Evolutionary conservation across 352 stramenopile species (phyloP), one percentile per base, ranked within the genome.

Genomic region (Phytopythium chamaehyphon): DNA sequence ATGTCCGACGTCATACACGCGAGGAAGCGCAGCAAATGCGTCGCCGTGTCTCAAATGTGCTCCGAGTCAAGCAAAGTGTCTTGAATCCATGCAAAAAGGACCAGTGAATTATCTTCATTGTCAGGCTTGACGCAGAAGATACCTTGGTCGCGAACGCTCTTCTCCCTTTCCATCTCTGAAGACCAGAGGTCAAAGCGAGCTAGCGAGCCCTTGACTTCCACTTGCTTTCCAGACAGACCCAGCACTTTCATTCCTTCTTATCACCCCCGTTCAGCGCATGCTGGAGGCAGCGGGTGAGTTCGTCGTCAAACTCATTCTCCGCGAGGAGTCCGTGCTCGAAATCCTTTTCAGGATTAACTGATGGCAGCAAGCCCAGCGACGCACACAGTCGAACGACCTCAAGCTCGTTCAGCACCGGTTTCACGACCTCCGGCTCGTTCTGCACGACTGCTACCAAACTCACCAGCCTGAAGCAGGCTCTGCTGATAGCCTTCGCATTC

Each of bases 1-100:
- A 89, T 64, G 9, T 79, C 42, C 2, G 63, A 56, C 19, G 62
- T 78, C 28, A 89, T 54, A 33, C 68, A 76, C 16, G 75, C 82
- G 35, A 86, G 56, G 37, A 88, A 85, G 9, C 82, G 82, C 16
- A 93, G 50, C 35, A 88, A 66, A 18, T 88, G 90, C 38, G 82
- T 86, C 16, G 77, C 74, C 19, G 73, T 86, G 38, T 83, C 76
- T 1, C 79, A 73, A 16, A 90, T n/a, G n/a, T n/a, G 54, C 15
- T 55, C 60, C 28, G 52, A 46, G 12, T 69, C 71, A 0, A 52
- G 44, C 47, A 90, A 88, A 21, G 73, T 28, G 39, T 84, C 66
- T 36, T 72, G 37, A 0, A 92, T 52, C 78, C 82, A 93, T 3
- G 64, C 54, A 57, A 90, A 93, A 18, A 90, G 11, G 1, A 88